Conservation (phyloP, 1,139 yeast species). For the Scheffersomyces titani region DNA sequence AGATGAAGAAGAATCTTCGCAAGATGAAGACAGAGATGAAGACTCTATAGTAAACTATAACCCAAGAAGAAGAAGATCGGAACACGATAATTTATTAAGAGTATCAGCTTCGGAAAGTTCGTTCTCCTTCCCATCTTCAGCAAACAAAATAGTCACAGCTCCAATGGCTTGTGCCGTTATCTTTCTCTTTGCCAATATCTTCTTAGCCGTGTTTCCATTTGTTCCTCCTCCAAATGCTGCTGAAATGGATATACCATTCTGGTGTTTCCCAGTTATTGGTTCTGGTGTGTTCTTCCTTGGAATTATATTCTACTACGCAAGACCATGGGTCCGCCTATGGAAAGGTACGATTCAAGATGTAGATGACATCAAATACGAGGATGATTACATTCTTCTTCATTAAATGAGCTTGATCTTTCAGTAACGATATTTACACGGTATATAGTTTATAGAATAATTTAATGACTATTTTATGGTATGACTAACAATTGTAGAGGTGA, state of each 20-base stretch:
- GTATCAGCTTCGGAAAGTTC: background rate
- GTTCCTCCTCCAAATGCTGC: slow-evolving; percentile 50
- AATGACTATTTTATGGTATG: background rate
- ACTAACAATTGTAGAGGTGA: background rate
- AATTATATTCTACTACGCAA: slow-evolving; percentile 26
- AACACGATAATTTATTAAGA: background rate
- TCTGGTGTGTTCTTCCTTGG: slow-evolving; percentile 50
- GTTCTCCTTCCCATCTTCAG: slow-evolving; percentile 2
- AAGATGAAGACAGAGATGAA: background rate
- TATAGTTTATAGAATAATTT: background rate
- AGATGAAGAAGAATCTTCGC: slow-evolving; percentile 5
- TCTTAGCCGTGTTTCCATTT: slow-evolving; percentile 58
- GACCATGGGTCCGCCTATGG: slow-evolving; percentile 8
- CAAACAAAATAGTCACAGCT: slow-evolving; percentile 19
- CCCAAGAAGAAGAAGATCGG: background rate
- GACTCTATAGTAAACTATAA: background rate
- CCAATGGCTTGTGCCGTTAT: slow-evolving; percentile 33
- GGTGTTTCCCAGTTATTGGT: slow-evolving; percentile 59
- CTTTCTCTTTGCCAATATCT: slow-evolving; percentile 51
- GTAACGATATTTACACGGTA: no score
- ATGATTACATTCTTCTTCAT: slow-evolving; percentile 6
- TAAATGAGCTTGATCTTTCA: background rate
- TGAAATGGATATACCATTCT: slow-evolving; percentile 45
- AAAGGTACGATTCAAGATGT: slow-evolving; percentile 8
- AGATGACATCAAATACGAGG: slow-evolving; percentile 12